Evolutionary conservation across 1,284 basidiomycete species (phyloP), one percentile per base, ranked within the genome.

Genomic region (Cryptococcus sp.): DNA sequence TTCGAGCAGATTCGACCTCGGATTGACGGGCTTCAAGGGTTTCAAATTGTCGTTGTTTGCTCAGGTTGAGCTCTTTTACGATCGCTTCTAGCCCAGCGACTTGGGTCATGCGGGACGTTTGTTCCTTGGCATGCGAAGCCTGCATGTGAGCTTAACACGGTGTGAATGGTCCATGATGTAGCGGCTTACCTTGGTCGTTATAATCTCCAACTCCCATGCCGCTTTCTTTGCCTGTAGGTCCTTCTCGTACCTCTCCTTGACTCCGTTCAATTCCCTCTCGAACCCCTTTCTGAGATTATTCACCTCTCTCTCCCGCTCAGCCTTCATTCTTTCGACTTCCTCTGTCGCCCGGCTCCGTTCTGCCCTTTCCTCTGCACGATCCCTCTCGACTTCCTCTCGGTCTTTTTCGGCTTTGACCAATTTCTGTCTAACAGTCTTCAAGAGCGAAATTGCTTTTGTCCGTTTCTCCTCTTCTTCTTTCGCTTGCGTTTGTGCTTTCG

Each of bases 381-480:
- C 79, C 62, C 78, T 70, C 24, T 69, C 71, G 7, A 69, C 63
- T 54, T 92, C 90, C 51, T 94, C 91, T 64, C 83, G 84, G 28
- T 94, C 91, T 76, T 90, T 91, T 73, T 96, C 91, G 2, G 88
- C 84, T 70, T 91, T 94, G 42, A 93, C 87, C 19, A 91, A 77
- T 72, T 94, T 96, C 73, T 89, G 85, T 47, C 92, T 78, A n/a
- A 96, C 88, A 1, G 90, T 87, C 77, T 94, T 94, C 56, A 97
- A 77, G 28, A 94, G 76, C 46, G 84, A 85, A 55, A 96, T 86
- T 0, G 91, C 91, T 68, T 96, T 97, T n/a, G 84, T 82, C 13
- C 92, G 83, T 73, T 96, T 96, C 73, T 97, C 92, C 70, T 96
- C 92, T 68, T 96, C 92, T 59, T 94, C 91, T 69, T 88, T 93